Base-by-base conservation (phyloP, 2,329 filamentous ascomycete species). In the Cercospora sp. region DNA sequence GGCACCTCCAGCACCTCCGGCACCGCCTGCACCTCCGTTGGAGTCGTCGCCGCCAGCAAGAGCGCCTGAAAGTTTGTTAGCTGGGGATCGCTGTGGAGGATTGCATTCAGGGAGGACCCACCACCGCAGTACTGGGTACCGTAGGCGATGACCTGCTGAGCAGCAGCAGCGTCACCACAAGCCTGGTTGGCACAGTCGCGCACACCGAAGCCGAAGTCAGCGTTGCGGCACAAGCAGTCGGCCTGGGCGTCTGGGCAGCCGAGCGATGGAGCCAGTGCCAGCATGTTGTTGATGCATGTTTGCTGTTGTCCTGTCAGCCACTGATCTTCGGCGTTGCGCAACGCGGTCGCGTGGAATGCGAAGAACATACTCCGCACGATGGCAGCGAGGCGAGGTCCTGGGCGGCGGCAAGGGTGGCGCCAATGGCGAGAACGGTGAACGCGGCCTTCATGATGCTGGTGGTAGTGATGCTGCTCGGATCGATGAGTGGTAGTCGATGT, bases 181-280 rank as follows among this genome's bases (percentile, higher is more conserved):
- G 77, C 75, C 73, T 79, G 57, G 67, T 77, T 75, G 64, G 79
- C 68, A 72, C 79, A 80, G 70, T 80, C 79, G 63, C 79, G 77
- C 28, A 80, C 74, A 70, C 79, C 79, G 70, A 77, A 79, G 67
- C 77, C 77, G 70, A 80, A 80, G 68, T 76, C 69, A 48, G 72
- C 72, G 64, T 77, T 72, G 55, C 66, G 68, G 76, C 79, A 80
- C 72, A 77, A 77, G 76, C 79, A 80, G 28, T 67, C 69, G 23
- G 75, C 72, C 70, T 80, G 75, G 68, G 72, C 73, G 16, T 36
- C 55, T 30, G 33, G 28, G 73, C 79, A 80, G 65, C 75, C 75
- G 65, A 79, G 73, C 13, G 67, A 60, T 58, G 63, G 60, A 30
- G 77, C 77, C 51, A 76, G 72, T 42, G 63, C 67, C 64, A 78